phyloP scores from a whole-genome alignment of 2,329 filamentous ascomycete species.

The Teratosphaeria destructans region DNA sequence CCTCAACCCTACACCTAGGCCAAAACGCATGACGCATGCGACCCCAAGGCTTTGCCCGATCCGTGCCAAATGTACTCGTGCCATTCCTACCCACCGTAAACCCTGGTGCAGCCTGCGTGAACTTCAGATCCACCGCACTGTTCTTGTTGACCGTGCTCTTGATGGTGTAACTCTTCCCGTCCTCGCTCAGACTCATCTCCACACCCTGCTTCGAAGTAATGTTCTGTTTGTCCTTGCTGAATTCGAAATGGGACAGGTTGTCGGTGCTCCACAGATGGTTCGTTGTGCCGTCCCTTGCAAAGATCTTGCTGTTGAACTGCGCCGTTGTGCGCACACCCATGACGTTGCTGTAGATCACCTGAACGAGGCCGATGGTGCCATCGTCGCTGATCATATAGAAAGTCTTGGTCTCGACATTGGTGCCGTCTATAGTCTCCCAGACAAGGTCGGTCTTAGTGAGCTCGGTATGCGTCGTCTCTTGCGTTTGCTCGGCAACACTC shows the following conservation, averaged over 20 bases:
- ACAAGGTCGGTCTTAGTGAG: conserved; percentile 65
- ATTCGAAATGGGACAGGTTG: conserved; percentile 65
- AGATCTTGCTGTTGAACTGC: conserved; percentile 93
- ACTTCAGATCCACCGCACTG: conserved; percentile 74
- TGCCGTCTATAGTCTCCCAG: conserved; percentile 73
- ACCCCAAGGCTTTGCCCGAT: conserved; percentile 80
- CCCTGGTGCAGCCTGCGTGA: conserved; percentile 66
- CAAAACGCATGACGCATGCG: conserved; percentile 88
- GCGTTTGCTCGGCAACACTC: conserved; percentile 71
- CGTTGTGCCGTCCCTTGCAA: conserved; percentile 58
- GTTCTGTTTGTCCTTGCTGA: conserved; percentile 70
- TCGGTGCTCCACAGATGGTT: conserved; percentile 77
- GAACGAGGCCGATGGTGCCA: conserved; percentile 66
- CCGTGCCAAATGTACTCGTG: conserved; percentile 75
- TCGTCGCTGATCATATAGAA: conserved; percentile 81
- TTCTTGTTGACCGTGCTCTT: conserved; percentile 78
- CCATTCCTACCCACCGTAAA: conserved; percentile 80
- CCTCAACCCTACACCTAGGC: conserved; percentile 74
- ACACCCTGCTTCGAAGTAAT: conserved; percentile 61
- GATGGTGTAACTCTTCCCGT: conserved; percentile 73
- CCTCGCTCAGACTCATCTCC: conserved; percentile 74
- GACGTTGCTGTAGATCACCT: conserved; percentile 97
- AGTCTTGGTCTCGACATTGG: conserved; percentile 85
- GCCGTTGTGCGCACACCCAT: conserved; percentile 83
- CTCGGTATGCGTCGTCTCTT: conserved; percentile 70